A percentile compares a stretch with the other conserved stretches of the same genome.
phyloP scores from a whole-genome alignment of 139 green algal species.

The Yamagishiella unicocca region DNA sequence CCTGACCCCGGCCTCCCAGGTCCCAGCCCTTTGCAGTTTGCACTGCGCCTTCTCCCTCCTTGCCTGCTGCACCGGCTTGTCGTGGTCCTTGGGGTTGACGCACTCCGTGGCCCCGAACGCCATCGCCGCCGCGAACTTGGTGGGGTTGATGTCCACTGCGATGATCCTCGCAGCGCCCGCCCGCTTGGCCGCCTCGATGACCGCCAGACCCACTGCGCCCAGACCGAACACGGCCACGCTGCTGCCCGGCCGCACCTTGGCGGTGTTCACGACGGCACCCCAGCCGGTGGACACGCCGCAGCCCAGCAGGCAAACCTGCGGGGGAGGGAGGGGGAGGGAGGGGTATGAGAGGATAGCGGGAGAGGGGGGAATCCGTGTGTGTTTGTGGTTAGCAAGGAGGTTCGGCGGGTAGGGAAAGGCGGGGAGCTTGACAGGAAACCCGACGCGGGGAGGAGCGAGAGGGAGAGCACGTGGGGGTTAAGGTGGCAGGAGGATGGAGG shows the following conservation, averaged over 20 bases:
- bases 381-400: too few species aligned
- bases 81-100: conserved; percentile 89
- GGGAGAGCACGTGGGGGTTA: too few species aligned
- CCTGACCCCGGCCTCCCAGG: too few species aligned
- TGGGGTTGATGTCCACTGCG: conserved; percentile 91
- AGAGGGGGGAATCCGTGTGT: not conserved
- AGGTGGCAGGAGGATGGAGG: too few species aligned
- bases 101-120: conserved; percentile 91
- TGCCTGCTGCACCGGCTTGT: conserved; percentile 85
- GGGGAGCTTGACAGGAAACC: too few species aligned
- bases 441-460: too few species aligned
- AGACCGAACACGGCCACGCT: conserved; percentile 90
- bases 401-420: too few species aligned
- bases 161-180: conserved; percentile 91
- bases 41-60: conserved; percentile 6
- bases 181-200: conserved; percentile 87
- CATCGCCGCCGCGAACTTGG: conserved; percentile 88
- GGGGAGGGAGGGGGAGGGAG: not conserved
- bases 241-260: conserved; percentile 87
- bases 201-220: conserved; percentile 91
- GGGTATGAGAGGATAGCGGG: not conserved
- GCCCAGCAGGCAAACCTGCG: conserved; percentile 90
- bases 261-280: conserved; percentile 97
- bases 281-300: conserved; percentile 93
- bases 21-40: too few species aligned